Evolutionary conservation across 108 stramenopile species (phyloP), one percentile per base, ranked within the genome.

Genomic region (Nitzschia sp.): DNA sequence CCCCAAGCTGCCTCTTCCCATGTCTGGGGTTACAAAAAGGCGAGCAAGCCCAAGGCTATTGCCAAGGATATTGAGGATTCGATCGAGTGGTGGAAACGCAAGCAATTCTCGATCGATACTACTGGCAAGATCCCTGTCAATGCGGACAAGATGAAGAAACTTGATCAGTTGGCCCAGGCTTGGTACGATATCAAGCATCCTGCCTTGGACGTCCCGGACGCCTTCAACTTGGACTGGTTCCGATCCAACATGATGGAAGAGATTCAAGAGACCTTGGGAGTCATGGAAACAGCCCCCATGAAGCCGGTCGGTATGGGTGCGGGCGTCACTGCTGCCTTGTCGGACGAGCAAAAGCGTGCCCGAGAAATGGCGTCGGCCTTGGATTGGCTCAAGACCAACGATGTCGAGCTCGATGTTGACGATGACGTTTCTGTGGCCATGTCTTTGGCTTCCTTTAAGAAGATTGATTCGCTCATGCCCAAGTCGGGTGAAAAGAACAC

Each of bases 281-380:
- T 48, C 4, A 59, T 60, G 47, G 66, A 53, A 30, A 32, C 30
- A 13, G 9, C 60, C 42, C 48, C 48, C 3, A 23, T 21, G 31
- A 27, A 57, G 2, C 25, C 34, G 17, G 54, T 54, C 5, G 55
- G 45, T 26, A 36, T 25, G 19, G 47, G 49, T 1, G 23, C 69
- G 1, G 51, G 25, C 1, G 2, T 51, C 17, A n/a, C n/a, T n/a
- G 33, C 35, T 11, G 64, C 57, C 23, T 17, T 62, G 18, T 63
- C 74, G 1, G 74, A 75, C 8, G 74, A 75, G 46, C 62, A 82
- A 53, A 61, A 66, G 32, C 64, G 83, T 42, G 79, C 79, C 29
- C 62, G 59, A 59, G 81, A 77, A 65, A 82, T 82, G 81, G 71
- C 77, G 2, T 71, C 61, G 27, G 81, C 81, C 11, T 31, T 82